Base-by-base conservation (phyloP, 768 basidiomycete species). In the Termitomyces sp. region DNA sequence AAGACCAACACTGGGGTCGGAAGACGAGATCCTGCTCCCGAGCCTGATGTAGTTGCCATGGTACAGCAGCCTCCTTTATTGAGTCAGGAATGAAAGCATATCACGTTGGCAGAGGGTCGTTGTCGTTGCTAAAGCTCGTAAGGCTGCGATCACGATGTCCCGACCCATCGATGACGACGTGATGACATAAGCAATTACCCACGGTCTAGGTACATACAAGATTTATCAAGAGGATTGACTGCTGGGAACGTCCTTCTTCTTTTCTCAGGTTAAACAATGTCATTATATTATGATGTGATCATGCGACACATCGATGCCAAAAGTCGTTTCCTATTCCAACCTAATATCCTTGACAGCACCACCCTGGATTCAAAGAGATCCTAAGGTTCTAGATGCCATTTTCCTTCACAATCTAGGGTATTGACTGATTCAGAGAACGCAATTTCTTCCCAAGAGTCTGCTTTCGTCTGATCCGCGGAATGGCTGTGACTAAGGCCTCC, bases 1-100 rank as follows among this genome's bases (percentile, higher is more conserved):
- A 85, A 66, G 24, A 79, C 62, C 44, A 94, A 80, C 30, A 94
- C 79, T 9, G 77, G 61, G 40, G 75, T 67, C 63, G 84, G 76
- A 52, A 84, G 68, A 61, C 84, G 76, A 24, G 88, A 85, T 40
- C 91, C 88, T 26, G 83, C 75, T 13, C 85, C 84, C 10, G 68
- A 68, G 46, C 67, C 67, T 38, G 55, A 45, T 57, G 63, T 60
- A 33, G 60, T 38, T 22, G 44, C 48, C 65, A 66, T 66, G 20
- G 33, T 26, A 24, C 22, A 38, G 20, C 24, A 46, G n/a, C 6
- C 22, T 52, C 43, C n/a, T 11, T 54, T 24, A 35, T 22, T 3
- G 10, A 20, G 13, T 11, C 28, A 9, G n/a, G n/a, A 16, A 16
- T 46, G 20, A 30, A 45, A 14, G 47, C 54, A 47, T 55, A 20